phyloP scores from a whole-genome alignment of 139 green algal species.

The Chlamydomonas sphaeroides region DNA sequence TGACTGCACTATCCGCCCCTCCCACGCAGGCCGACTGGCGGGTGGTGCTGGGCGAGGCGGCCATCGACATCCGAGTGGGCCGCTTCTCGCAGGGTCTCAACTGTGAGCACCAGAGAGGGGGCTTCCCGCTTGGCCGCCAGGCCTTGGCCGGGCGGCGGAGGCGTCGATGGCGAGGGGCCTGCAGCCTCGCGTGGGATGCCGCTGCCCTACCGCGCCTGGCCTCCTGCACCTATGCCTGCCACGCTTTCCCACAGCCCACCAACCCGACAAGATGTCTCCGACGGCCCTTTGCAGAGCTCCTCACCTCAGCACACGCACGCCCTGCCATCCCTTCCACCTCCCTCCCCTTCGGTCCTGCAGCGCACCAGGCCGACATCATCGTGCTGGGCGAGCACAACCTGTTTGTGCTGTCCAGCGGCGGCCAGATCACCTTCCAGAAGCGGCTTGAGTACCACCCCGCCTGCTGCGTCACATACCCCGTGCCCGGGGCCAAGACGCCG shows the following conservation, averaged over 20 bases:
- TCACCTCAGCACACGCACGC: background rate
- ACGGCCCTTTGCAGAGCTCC: too few relatives aligned
- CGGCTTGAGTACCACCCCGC: conserved; percentile 73
- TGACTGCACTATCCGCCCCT: too few relatives aligned
- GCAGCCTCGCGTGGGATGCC: too few relatives aligned
- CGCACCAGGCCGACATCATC: conserved; percentile 57
- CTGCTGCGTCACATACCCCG: conserved; percentile 57
- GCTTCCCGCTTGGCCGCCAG: too few relatives aligned
- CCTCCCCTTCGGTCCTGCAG: too few relatives aligned
- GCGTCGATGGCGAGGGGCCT: too few relatives aligned
- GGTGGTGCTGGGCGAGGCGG: conserved; percentile 66
- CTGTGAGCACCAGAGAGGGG: too few relatives aligned
- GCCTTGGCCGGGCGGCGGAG: too few relatives aligned
- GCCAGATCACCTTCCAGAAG: conserved; percentile 58
- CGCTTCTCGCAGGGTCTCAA: conserved; percentile 25
- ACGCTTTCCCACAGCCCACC: too few relatives aligned
- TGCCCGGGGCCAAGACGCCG: conserved; percentile 44
- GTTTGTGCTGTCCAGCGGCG: conserved; percentile 54
- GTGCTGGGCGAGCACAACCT: conserved; percentile 70
- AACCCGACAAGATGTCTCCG: too few relatives aligned
- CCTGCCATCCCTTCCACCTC: background rate
- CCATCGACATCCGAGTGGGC: conserved; percentile 61
- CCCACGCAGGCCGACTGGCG: conserved; percentile 64
- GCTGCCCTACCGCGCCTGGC: too few relatives aligned
- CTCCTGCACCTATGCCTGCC: background rate